Evolutionary conservation across 2,329 filamentous ascomycete species (phyloP), one percentile per base, ranked within the genome.

Genomic region (Lecanicillium sp.): DNA sequence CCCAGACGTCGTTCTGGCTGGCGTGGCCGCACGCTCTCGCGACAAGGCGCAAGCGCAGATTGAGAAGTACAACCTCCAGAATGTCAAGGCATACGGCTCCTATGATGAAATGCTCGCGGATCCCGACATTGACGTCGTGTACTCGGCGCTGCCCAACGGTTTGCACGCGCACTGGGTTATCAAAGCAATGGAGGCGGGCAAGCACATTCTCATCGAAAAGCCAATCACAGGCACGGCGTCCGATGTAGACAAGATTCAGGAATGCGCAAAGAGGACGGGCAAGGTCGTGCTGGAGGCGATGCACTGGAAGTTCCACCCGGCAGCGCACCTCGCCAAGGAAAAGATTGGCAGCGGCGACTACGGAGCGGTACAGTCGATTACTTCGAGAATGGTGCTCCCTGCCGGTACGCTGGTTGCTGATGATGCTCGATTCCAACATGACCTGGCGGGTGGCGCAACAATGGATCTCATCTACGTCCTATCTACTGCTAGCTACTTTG

Each of bases 181-280:
- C 46, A 65, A 68, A 43, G 61, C 61, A n/a, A 54, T 76, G 8
- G 47, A 57, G 7, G 69, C 68, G 13, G 68, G 69, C 9, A 77
- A 76, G 46, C 69, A 75, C 49, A 71, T 74, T 3, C 54, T 76
- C 0, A 65, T 66, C 5, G 72, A 77, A 51, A 77, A 77, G 47
- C 72, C 72, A 14, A 62, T 75, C 18, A 68, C 67, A 1, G 65
- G 65, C 33, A 68, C 74, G 46, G 49, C 74, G 10, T 55, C 60
- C 3, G 61, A 63, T 1, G 72, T 72, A 0, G 54, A 60, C 18
- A 59, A 65, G n/a, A 60, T 79, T 19, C 55, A 76, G 17, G 43
- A 61, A 6, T 73, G 64, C 57, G 40, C 44, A 10, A 41, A 44
- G 30, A 31, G 36, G 2, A 42, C 46, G 22, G 41, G 40, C 29